Conservation (phyloP, 768 basidiomycete genomes). For the Aureoboletus auriporus region DNA sequence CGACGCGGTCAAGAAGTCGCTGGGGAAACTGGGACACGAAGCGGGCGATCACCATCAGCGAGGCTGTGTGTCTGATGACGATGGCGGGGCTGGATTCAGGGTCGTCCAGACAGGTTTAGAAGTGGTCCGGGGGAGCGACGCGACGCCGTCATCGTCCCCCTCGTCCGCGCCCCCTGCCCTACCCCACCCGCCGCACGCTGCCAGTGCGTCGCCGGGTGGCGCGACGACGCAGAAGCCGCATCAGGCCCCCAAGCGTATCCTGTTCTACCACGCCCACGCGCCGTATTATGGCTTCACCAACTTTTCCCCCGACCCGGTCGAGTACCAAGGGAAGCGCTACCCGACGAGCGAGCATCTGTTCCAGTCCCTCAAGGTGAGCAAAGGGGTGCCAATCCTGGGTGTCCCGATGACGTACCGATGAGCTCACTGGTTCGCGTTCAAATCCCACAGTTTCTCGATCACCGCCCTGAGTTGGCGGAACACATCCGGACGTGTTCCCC, state of each 20-base stretch:
- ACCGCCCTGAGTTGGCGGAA: conserved; percentile 31
- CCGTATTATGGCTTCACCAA: conserved; percentile 41
- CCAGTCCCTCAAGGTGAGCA: conserved; percentile 40
- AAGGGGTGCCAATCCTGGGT: neutral
- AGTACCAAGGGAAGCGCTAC: conserved; percentile 36
- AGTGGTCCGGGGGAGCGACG: conserved; percentile 14
- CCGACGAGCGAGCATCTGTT: conserved; percentile 47
- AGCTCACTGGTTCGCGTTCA: conserved; percentile 9
- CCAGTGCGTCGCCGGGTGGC: conserved; percentile 11
- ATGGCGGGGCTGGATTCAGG: conserved; percentile 20
- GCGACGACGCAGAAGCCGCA: conserved; percentile 10
- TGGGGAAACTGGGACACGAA: conserved; percentile 20
- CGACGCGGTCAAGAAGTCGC: conserved; percentile 28
- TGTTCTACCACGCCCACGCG: conserved; percentile 30
- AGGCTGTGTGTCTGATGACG: conserved; percentile 28
- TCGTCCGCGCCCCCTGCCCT: conserved; percentile 12
- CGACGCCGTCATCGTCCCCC: conserved; percentile 7
- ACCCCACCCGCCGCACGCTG: too few relatives aligned
- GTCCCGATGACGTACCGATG: conserved; percentile 11
- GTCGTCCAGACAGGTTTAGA: conserved; percentile 24
- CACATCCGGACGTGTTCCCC: conserved; percentile 33
- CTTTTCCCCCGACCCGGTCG: conserved; percentile 40
- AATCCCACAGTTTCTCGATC: conserved; percentile 30
- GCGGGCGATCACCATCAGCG: conserved; percentile 30
- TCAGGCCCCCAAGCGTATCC: conserved; percentile 22